Evolutionary conservation across 257 asterid species (phyloP).

Genomic region (Prunella vulgaris): DNA sequence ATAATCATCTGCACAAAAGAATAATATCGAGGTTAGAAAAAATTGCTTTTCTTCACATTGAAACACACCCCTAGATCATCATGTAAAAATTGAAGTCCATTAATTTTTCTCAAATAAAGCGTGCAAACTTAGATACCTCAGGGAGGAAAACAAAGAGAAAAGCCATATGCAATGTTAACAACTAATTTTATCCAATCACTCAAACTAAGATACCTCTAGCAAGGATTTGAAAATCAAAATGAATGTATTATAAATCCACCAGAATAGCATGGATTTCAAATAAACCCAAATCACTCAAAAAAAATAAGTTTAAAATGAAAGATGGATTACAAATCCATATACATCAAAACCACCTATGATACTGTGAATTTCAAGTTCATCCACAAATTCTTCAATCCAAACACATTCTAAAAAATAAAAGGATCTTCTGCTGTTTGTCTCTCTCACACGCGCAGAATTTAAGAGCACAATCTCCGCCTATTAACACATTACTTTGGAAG

Average conservation of each 20-base stretch:
- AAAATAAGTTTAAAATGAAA: neutral
- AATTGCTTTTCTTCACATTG: neutral
- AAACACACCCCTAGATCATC: constrained; percentile 2
- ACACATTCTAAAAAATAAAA: neutral
- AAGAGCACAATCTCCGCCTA: neutral
- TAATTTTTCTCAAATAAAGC: too few species aligned
- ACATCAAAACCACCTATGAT: neutral
- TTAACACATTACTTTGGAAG: neutral
- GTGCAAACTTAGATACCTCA: too few species aligned
- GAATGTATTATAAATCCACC: neutral
- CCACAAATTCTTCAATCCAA: neutral
- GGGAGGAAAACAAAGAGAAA: too few species aligned
- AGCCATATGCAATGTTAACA: too few species aligned
- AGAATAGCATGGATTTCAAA: neutral
- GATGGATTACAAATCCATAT: neutral
- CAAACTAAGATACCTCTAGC: too few species aligned
- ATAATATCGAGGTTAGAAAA: constrained; percentile 18
- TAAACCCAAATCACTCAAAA: neutral
- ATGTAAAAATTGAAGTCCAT: neutral
- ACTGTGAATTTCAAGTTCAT: neutral
- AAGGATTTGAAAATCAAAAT: too few species aligned
- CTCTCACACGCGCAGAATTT: neutral
- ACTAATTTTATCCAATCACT: too few species aligned
- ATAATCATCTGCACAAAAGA: constrained; percentile 70
- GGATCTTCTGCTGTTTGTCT: neutral